Base-by-base conservation (phyloP, 768 basidiomycete genomes). In the Lactarius indigo region DNA sequence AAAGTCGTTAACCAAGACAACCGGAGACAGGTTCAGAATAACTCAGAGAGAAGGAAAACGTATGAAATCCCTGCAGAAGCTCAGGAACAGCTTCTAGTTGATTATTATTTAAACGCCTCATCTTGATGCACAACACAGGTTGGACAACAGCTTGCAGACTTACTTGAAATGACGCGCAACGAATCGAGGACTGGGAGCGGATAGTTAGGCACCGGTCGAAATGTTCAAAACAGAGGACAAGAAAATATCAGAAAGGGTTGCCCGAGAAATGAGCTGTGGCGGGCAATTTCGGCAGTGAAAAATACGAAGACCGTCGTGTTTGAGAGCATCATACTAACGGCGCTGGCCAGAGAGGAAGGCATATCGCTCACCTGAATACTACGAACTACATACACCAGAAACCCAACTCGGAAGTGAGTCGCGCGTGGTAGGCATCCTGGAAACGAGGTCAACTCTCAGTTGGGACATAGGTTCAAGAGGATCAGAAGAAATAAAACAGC, bases 241-340 rank as follows among this genome's bases (percentile, higher is more conserved):
- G 18, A 58, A 15, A 9, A 41, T 13, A 65, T 91, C 89, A 91
- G 89, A 83, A 69, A 79, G 86, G 89, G 86, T 80, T 89, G 90
- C 89, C 91, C 91, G 89, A 76, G 55, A 73, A 73, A 82, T 92
- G 91, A 92, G 91, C 91, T 92, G 87, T 90, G 87, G 87, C 91
- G 90, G 91, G 91, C 91, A 85, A 75, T 90, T 92, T 92, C 91
- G 91, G 87, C 89, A 91, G 78, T 65, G 71, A 75, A 76, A 47
- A 64, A 73, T 92, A 92, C 91, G 91, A 90, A 92, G 91, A 92
- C 91, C 91, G 91, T 92, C 91, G 91, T 92, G 89, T 87, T 86
- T 81, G 78, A 59, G 59, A 84, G 76, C 89, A 91, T 90, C 88
- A 88, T 86, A 63, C 23, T 68, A 66, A 74, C 64, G 28, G 37